Evolutionary conservation across 768 basidiomycete genomes (phyloP), one percentile per base, ranked within the genome.

Genomic region (Rhodotorula toruloides): DNA sequence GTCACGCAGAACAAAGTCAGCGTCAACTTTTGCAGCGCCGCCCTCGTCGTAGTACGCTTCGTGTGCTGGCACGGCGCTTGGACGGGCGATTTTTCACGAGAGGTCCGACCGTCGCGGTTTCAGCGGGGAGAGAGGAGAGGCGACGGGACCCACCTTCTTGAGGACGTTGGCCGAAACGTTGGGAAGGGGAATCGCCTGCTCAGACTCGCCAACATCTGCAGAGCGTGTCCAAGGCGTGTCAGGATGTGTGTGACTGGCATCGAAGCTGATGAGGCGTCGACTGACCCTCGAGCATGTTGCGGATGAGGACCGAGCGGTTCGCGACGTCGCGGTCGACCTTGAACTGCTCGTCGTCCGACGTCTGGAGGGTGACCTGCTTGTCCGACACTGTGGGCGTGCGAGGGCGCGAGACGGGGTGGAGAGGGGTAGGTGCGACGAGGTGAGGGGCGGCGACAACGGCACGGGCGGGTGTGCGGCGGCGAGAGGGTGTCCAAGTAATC

Each of bases 251-350:
- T 22, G 40, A 40, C 10, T 40, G 40, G 12, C 19, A 10, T 49
- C 27, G 48, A 50, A 22, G 48, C 27, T 12, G 9, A 37, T 21
- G 53, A 31, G 47, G 50, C 16, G 48, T 48, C 46, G 31, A 72
- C 81, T 46, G 63, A 90, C 96, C 96, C 80, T 98, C 96, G 58
- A 98, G 88, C 96, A 99, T 97, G 83, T 96, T 94, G 83, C 94
- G 96, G 80, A 99, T 96, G 74, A 99, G 85, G 16, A 94, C 91
- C 69, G 86, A 88, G 78, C 96, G 89, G 46, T 42, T 65, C 36
- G 70, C 75, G 31, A 99, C 90, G 62, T 92, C 89, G 79, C 87
- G 90, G 77, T 97, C 92, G 71, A 93, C 89, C 58, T 84, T 83
- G 81, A 94, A 99, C 70, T 87, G 85, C 79, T 97, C 96, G 73